Conservation (phyloP, 257 asterid genomes). For the Echites panduratus region DNA sequence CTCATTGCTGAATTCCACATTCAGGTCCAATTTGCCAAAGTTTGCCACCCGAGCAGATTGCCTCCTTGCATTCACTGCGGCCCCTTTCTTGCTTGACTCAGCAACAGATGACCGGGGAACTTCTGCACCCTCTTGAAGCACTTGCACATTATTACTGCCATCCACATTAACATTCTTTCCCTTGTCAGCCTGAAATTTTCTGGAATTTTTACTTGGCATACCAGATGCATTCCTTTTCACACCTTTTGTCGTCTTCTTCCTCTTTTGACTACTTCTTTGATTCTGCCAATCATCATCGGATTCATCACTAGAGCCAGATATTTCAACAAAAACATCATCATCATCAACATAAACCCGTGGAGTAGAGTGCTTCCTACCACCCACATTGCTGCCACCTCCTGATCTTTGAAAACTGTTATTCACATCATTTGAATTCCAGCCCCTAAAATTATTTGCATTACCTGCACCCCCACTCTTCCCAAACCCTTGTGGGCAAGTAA, state of each 20-base stretch:
- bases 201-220: constrained; percentile 30
- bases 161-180: constrained; percentile 37
- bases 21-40: constrained; percentile 75
- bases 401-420: constrained; percentile 18
- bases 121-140: constrained; percentile 40
- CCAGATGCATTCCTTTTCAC: constrained; percentile 15
- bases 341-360: constrained; percentile 64
- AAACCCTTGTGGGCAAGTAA: constrained; percentile 36
- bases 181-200: constrained; percentile 44
- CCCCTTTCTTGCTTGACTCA: constrained; percentile 47
- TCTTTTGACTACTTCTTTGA: constrained; percentile 27
- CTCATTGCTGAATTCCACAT: constrained; percentile 88
- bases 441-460: constrained; percentile 18
- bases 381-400: constrained; percentile 17
- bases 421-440: constrained; percentile 19
- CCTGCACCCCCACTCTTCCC: constrained; percentile 19
- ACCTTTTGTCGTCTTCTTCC: constrained; percentile 23
- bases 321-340: constrained; percentile 58
- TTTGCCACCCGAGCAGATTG: constrained; percentile 68
- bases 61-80: constrained; percentile 40
- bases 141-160: constrained; percentile 23
- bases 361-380: constrained; percentile 27
- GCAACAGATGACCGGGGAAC: constrained; percentile 26
- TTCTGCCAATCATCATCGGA: constrained; percentile 64
- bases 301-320: constrained; percentile 57